phyloP scores from a whole-genome alignment of 2,329 filamentous ascomycete genomes.

The Alternaria longipes region DNA sequence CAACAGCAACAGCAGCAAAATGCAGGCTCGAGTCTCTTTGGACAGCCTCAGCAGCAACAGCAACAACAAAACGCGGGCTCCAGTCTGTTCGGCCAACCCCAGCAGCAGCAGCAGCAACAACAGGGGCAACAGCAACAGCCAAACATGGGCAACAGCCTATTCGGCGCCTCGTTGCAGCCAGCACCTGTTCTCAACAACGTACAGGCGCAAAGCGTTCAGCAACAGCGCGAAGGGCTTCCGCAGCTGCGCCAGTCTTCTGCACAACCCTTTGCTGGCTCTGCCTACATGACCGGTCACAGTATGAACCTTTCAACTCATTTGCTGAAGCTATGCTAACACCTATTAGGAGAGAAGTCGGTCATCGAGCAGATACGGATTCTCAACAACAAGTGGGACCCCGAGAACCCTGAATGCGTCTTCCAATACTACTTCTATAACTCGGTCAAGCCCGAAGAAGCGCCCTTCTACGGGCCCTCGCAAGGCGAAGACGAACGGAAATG shows the following conservation, averaged over 20 bases:
- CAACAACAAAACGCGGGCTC: conserved; percentile 49
- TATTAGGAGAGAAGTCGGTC: conserved; percentile 73
- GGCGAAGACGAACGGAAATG: conserved; percentile 80
- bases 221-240: conserved; percentile 48
- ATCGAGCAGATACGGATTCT: conserved; percentile 77
- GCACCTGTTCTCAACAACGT: conserved; percentile 39
- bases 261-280: conserved; percentile 38
- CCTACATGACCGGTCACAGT: conserved; percentile 40
- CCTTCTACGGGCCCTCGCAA: conserved; percentile 75
- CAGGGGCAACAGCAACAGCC: conserved; percentile 53
- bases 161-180: conserved; percentile 46
- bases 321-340: conserved; percentile 21
- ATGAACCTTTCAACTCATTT: conserved; percentile 14
- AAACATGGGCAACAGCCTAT: conserved; percentile 52
- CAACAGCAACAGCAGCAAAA: conserved; percentile 40
- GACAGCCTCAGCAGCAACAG: conserved; percentile 47
- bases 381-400: conserved; percentile 77
- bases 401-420: conserved; percentile 74
- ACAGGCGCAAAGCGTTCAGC: conserved; percentile 49
- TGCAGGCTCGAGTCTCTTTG: conserved; percentile 52
- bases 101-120: conserved; percentile 45
- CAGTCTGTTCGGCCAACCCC: conserved; percentile 50
- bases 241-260: conserved; percentile 45
- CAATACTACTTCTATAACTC: conserved; percentile 90
- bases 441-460: conserved; percentile 76